Conservation (phyloP, 225 moss, liverwort and hornwort species). For the Marchantia paleacea region DNA sequence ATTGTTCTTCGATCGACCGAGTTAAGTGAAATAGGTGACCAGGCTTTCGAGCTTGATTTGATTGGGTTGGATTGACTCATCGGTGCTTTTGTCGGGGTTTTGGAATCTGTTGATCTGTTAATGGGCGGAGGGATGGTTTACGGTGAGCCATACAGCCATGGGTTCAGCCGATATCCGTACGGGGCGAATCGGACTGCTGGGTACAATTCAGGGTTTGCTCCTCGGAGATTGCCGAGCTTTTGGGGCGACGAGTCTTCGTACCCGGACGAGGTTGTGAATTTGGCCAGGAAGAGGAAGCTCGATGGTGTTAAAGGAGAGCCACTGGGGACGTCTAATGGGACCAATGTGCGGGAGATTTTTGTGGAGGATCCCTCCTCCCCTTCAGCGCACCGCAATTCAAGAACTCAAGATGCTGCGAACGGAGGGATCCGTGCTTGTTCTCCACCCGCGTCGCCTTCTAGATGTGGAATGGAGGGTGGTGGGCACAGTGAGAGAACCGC, state of each 20-base stretch:
- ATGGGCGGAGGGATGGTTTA: constrained; percentile 5
- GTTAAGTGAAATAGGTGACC: too few relatives aligned
- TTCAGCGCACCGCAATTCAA: not conserved
- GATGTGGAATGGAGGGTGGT: not conserved
- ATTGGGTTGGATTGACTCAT: too few relatives aligned
- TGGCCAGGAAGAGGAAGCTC: constrained; percentile 27
- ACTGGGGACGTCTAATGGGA: not conserved
- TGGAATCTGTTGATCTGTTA: not conserved
- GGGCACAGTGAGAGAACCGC: not conserved
- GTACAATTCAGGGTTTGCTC: not conserved
- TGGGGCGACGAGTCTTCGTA: not conserved
- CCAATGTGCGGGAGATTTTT: not conserved
- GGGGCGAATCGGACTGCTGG: not conserved
- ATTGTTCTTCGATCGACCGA: too few relatives aligned
- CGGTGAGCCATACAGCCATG: constrained; percentile 4
- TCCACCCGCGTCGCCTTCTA: not conserved
- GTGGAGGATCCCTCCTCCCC: not conserved
- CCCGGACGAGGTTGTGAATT: not conserved
- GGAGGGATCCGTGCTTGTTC: not conserved
- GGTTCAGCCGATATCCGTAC: constrained; percentile 5
- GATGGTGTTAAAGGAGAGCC: constrained; percentile 22
- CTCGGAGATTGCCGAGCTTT: constrained; percentile 1
- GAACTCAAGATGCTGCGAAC: not conserved
- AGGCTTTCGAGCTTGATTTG: too few relatives aligned
- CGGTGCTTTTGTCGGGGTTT: not conserved